Evolutionary conservation across 345 rosid genomes (phyloP), one percentile per base, ranked within the genome.

Genomic region (Iberis pinnata): DNA sequence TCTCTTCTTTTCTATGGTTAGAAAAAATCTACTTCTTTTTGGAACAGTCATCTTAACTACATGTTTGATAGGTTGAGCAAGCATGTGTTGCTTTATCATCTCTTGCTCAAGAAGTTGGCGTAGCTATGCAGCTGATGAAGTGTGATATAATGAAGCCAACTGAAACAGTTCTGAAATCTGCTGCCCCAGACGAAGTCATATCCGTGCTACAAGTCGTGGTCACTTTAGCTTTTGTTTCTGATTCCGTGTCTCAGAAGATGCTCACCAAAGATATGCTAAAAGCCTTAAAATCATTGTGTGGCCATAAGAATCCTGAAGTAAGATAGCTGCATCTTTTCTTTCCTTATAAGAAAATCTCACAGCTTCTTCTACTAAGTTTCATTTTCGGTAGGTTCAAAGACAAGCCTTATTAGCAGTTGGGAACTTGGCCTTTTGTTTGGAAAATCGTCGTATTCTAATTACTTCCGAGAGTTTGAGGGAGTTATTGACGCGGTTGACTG

Each of bases 131-230:
- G 77, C 76, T 92, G 72, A 83, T 92, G 82, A 92, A 92, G 77
- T 92, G 95, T 46, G 98, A 92, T 64, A 83, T 88, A 52, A 85
- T 92, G 99, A 81, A 88, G 73, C 97, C 93, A 41, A 80, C 80
- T 71, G 94, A 85, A 75, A 74, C 79, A n/a, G 97, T 83, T 31
- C 61, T 88, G 65, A 92, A 78, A 74, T 88, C 92, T 22, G 65
- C 70, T 61, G 69, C 76, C 49, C 78, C 77, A 12, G 94, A 85
- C 48, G 97, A 83, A 76, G 80, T 92, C 45, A 78, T 81, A 27
- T 83, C 98, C 49, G 97, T 92, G 49, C 69, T 92, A 74, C 88
- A 85, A 73, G 98, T 92, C 41, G 83, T 88, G 54, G 83, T 76
- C 16, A 79, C 81, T 65, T 75, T 92, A 79, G 93, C 97, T 53